Evolutionary conservation across 2,329 filamentous ascomycete species (phyloP).

Genomic region (Pezicula carpinea): DNA sequence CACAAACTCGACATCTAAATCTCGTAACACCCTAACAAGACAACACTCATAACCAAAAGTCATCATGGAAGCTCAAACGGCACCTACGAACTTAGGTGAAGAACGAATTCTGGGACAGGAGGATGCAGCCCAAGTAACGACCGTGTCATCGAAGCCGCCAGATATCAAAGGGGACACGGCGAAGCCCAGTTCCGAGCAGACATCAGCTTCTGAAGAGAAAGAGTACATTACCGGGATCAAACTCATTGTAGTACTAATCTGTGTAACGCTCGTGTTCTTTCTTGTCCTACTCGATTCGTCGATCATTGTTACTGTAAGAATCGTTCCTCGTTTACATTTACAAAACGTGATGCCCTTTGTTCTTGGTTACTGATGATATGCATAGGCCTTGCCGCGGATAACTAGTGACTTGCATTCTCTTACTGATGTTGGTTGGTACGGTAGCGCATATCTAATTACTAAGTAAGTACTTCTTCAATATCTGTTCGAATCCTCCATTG

Average conservation of each 20-base stretch:
- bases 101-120: too few species aligned
- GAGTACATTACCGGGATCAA: background rate
- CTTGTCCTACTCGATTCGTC: slow-evolving; percentile 14
- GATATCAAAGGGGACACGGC: too few species aligned
- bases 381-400: slow-evolving; percentile 30
- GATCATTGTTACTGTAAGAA: slow-evolving; percentile 33
- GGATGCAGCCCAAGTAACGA: too few species aligned
- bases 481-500: background rate
- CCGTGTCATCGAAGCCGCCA: too few species aligned
- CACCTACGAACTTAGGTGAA: too few species aligned
- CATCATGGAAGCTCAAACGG: too few species aligned
- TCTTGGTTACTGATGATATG: background rate
- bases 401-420: slow-evolving; percentile 30
- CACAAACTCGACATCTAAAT: too few species aligned
- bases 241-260: background rate
- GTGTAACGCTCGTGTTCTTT: slow-evolving; percentile 10
- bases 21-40: too few species aligned
- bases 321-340: too few species aligned
- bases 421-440: slow-evolving; percentile 31
- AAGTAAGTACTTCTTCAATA: background rate
- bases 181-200: too few species aligned
- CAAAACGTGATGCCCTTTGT: slow-evolving; percentile 19
- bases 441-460: slow-evolving; percentile 25
- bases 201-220: too few species aligned
- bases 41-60: too few species aligned